Evolutionary conservation across 352 stramenopile genomes (phyloP), one percentile per base, ranked within the genome.

Genomic region (Salisapilia sapeloensis): DNA sequence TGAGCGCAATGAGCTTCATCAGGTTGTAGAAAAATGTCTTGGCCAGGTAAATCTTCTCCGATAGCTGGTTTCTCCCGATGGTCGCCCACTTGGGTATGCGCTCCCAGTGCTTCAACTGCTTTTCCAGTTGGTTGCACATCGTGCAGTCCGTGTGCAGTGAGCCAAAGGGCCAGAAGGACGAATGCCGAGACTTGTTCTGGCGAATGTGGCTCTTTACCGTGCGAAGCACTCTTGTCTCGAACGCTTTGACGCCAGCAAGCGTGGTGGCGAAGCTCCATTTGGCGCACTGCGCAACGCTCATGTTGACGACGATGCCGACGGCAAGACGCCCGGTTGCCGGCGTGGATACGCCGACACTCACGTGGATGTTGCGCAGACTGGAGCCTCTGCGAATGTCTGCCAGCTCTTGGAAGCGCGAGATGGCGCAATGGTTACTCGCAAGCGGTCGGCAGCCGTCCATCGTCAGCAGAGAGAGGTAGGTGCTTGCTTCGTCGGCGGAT

Each of bases 331-430:
- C 29, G 17, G n/a, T n/a, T n/a, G n/a, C n/a, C n/a, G n/a, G n/a
- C n/a, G n/a, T n/a, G n/a, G n/a, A n/a, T n/a, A n/a, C n/a, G n/a
- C n/a, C n/a, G n/a, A n/a, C n/a, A n/a, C n/a, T 43, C 9, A 79
- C 40, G 17, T 27, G 33, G 19, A 79, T 30, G 42, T 80, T 59
- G 2, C 51, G 42, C 12, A 80, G 46, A 24, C 59, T 69, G 27
- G 61, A 50, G 29, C 56, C 65, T 28, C 69, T 61, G 5, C 59
- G 56, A 4, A 84, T 62, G 36, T 79, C 67, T 8, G 48, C 53
- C 18, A 80, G 51, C 12, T 67, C 53, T 19, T 43, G 35, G 4
- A 56, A 36, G 25, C 56, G 53, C 25, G n/a, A n/a, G n/a, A n/a
- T n/a, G n/a, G n/a, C n/a, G n/a, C n/a, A n/a, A n/a, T n/a, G n/a